phyloP scores from a whole-genome alignment of 306 rosid genomes.

The Parietaria judaica region DNA sequence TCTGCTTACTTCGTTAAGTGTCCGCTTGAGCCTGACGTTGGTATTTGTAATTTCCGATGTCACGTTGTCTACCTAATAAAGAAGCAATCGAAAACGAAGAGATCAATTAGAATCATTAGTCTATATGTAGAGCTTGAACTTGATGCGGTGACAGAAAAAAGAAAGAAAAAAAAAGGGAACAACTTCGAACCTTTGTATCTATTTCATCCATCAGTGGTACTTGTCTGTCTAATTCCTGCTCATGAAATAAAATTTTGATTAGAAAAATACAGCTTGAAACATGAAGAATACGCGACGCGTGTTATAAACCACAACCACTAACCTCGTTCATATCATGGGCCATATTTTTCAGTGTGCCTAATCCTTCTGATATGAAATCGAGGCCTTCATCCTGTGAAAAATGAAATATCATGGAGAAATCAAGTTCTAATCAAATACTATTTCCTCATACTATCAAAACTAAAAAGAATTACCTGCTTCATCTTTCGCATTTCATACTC shows the following conservation, averaged over 20 bases:
- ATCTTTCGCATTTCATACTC: slow-evolving; percentile 80
- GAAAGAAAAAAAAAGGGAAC: slow-evolving; percentile 1
- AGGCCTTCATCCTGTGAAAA: slow-evolving; percentile 75
- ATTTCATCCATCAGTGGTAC: slow-evolving; percentile 87
- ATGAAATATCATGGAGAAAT: neutral
- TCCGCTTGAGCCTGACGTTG: slow-evolving; percentile 66
- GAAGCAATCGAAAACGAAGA: slow-evolving; percentile 4
- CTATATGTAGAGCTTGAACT: slow-evolving; percentile 1
- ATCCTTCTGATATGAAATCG: slow-evolving; percentile 85
- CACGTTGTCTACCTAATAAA: slow-evolving; percentile 59
- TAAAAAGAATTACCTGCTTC: slow-evolving; percentile 48
- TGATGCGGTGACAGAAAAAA: neutral
- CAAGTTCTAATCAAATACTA: slow-evolving; percentile 8
- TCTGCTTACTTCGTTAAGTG: slow-evolving; percentile 52
- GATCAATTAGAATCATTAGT: neutral
- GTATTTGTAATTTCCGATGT: slow-evolving; percentile 53
- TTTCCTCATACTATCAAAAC: neutral
- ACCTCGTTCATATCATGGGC: slow-evolving; percentile 92
- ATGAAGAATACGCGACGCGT: neutral
- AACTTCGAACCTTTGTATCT: slow-evolving; percentile 50
- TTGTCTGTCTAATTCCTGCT: slow-evolving; percentile 81
- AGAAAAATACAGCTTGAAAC: neutral
- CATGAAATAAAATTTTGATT: slow-evolving; percentile 25
- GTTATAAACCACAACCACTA: slow-evolving; percentile 16
- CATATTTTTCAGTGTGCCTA: slow-evolving; percentile 60